Conservation (phyloP, 352 stramenopile species). For the Phytophthora ramorum region DNA sequence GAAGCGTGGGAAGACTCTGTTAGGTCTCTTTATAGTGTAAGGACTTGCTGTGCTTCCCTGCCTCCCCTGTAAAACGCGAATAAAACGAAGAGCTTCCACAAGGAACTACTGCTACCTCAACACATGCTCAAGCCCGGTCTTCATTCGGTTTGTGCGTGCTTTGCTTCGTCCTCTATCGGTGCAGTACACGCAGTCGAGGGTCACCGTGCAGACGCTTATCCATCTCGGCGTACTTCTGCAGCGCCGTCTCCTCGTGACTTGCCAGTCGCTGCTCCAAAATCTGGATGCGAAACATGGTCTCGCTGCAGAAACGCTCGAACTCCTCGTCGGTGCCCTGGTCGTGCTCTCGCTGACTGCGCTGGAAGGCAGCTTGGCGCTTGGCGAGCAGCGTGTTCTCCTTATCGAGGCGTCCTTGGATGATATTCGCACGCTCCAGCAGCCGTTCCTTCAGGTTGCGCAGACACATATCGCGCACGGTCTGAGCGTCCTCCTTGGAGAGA, state of each 20-base stretch:
- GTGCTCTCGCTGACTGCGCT: slow-evolving; percentile 92
- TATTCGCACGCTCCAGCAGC: slow-evolving; percentile 93
- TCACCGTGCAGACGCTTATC: slow-evolving; percentile 92
- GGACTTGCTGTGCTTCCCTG: slow-evolving; percentile 20
- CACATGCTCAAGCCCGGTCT: not conserved
- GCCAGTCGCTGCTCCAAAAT: slow-evolving; percentile 94
- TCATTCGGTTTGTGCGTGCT: not conserved
- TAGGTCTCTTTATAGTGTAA: slow-evolving; percentile 51
- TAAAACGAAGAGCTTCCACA: slow-evolving; percentile 73
- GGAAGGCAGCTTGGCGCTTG: slow-evolving; percentile 93
- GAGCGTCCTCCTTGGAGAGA: slow-evolving; percentile 88
- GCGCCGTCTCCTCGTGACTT: slow-evolving; percentile 92
- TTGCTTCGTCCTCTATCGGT: slow-evolving; percentile 46
- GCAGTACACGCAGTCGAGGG: slow-evolving; percentile 75
- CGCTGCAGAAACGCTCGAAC: slow-evolving; percentile 94
- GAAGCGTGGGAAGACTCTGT: slow-evolving; percentile 31
- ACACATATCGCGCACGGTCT: slow-evolving; percentile 89
- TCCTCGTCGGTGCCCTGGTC: slow-evolving; percentile 93
- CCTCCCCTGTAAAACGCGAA: slow-evolving; percentile 63
- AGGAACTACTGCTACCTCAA: slow-evolving; percentile 43
- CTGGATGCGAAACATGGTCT: slow-evolving; percentile 97
- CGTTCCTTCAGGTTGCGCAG: slow-evolving; percentile 94
- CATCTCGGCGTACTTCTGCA: slow-evolving; percentile 95
- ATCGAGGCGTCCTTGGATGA: slow-evolving; percentile 94
- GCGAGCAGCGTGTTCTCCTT: slow-evolving; percentile 92